Evolutionary conservation across 176 grass and related monocot species (phyloP).

Genomic region (Oryza glumipatula): DNA sequence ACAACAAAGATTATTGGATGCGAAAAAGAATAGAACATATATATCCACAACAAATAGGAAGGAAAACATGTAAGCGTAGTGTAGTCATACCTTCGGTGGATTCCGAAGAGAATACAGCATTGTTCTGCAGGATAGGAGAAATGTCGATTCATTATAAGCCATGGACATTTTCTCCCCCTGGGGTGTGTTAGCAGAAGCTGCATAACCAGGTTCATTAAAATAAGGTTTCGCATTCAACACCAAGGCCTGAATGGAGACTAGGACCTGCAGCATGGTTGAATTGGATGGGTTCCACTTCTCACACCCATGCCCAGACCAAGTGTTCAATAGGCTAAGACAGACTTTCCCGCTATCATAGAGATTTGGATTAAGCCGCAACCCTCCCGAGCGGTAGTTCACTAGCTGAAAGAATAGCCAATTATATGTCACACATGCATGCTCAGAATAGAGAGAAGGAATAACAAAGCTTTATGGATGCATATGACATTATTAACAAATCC

Average conservation of each 20-base stretch:
- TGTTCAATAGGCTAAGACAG: conserved; percentile 89
- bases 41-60: background rate
- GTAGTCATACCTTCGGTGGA: conserved; percentile 64
- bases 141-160: conserved; percentile 64
- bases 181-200: conserved; percentile 41
- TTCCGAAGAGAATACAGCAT: conserved; percentile 70
- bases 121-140: conserved; percentile 79
- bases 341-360: conserved; percentile 73
- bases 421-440: conserved; percentile 18
- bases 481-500: conserved; percentile 13
- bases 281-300: conserved; percentile 70
- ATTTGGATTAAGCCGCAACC: conserved; percentile 85
- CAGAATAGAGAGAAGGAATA: conserved; percentile 23
- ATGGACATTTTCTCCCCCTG: conserved; percentile 61
- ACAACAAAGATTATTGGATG: background rate
- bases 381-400: conserved; percentile 79
- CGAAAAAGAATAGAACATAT: background rate
- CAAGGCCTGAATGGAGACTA: conserved; percentile 79
- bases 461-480: conserved; percentile 17
- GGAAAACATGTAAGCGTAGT: background rate
- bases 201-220: conserved; percentile 77
- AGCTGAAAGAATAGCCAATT: conserved; percentile 51
- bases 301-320: conserved; percentile 64
- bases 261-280: conserved; percentile 73
- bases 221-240: conserved; percentile 85